Percentiles rank a stretch among this genome's conserved stretches.
These are phyloP conservation scores for Flaveria brownii DNA, from an alignment of 129 eudicot species.

Conservation along the genomic window DNA sequence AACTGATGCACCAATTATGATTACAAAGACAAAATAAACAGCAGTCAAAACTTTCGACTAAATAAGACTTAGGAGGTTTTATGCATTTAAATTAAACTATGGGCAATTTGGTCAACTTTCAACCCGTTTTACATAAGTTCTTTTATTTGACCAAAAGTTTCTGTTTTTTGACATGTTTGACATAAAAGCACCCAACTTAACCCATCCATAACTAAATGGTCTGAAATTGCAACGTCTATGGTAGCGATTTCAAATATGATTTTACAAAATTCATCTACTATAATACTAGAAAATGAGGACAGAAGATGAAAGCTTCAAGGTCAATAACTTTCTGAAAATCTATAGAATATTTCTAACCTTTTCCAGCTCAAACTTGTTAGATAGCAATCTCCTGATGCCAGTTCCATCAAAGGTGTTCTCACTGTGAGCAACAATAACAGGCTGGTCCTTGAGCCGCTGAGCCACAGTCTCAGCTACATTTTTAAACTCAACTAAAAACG, in stretches of 20 bases:
- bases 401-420: constrained; percentile 87
- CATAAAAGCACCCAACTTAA: too few species aligned
- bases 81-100: not conserved
- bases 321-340: not conserved
- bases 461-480: constrained; percentile 54
- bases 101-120: not conserved
- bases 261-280: too few species aligned
- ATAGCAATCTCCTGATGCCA: constrained; percentile 66
- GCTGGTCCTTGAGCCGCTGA: constrained; percentile 79
- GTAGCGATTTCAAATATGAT: too few species aligned
- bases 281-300: too few species aligned
- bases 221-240: too few species aligned
- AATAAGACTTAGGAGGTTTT: not conserved
- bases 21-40: not conserved
- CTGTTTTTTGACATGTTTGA: too few species aligned
- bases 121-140: too few species aligned
- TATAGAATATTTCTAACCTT: constrained; percentile 54
- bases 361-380: constrained; percentile 89
- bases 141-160: too few species aligned
- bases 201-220: too few species aligned
- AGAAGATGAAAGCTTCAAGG: not conserved
- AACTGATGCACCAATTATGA: not conserved
- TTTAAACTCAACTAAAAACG: constrained; percentile 63
- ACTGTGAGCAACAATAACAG: constrained; percentile 95
- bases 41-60: not conserved